Evolutionary conservation across 1,284 basidiomycete species (phyloP), one percentile per base, ranked within the genome.

Genomic region (Ceratorhiza oryzae-sativae): DNA sequence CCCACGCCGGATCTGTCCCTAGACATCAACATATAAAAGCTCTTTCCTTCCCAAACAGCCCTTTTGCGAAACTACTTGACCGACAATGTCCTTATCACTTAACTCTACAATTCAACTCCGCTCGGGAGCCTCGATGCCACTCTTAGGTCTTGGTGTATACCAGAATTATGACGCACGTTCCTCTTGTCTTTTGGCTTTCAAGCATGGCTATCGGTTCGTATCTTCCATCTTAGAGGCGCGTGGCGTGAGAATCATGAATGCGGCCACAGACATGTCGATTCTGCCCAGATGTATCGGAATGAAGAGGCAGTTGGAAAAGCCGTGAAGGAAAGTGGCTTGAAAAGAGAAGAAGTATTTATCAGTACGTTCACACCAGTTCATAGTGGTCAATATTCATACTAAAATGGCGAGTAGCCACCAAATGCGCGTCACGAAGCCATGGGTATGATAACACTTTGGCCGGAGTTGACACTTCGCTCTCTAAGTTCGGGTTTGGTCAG

Each of bases 61-160:
- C 36, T 39, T 6, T 6, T 39, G 8, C 36, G n/a, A 45, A 18
- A 8, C 42, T 4, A 45, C 18, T 18, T 8, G n/a, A 45, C 42
- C 42, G 36, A 49, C 27, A n/a, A 67, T 67, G 63, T 13, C 51
- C 12, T 42, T 67, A 23, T 55, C 63, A 23, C 36, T 67, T 9
- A 55, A 45, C 13, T 70, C 65, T 12, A 58, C 53, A 3, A 23
- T 70, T 10, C 53, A 27, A 30, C 27, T 70, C 4, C 65, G 55
- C 25, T 70, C 65, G 0, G 51, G 53, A 4, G 55, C 65, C 23
- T 34, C 30, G 34, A 88, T 95, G 80, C 93, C 93, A 49, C 80
- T 86, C n/a, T 83, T 95, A 0, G 93, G 93, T 0, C 88, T 94
- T 70, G 93, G 93, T 15, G 90, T 94, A 12, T 95, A 90, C 77